Conservation (phyloP, 805 yeast species). For the Wickerhamomyces ciferrii region DNA sequence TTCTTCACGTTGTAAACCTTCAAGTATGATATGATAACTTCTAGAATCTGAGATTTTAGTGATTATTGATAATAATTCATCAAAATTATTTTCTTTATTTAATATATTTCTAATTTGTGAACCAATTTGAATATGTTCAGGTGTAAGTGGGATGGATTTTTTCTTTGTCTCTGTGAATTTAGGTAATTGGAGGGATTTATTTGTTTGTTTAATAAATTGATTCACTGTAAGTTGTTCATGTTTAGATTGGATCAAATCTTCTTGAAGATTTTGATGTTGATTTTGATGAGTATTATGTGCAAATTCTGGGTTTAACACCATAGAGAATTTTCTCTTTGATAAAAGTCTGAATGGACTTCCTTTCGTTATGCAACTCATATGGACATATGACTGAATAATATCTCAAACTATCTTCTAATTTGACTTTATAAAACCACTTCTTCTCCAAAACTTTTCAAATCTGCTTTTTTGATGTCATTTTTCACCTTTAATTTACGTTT, state of each 20-base stretch:
- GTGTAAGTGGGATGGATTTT: neutral
- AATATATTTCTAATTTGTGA: neutral
- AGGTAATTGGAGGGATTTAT: neutral
- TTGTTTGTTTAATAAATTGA: neutral
- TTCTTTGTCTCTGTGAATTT: neutral
- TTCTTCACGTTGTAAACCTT: slow-evolving; percentile 4
- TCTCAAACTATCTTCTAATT: too few species aligned
- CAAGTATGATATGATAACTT: neutral
- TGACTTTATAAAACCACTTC: too few species aligned
- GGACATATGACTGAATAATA: neutral
- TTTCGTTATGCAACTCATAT: neutral
- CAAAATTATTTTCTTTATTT: neutral
- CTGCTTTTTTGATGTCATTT: too few species aligned
- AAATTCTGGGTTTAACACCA: neutral
- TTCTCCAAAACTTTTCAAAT: too few species aligned
- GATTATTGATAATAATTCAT: neutral
- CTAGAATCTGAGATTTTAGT: neutral
- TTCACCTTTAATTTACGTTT: neutral
- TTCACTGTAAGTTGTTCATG: neutral
- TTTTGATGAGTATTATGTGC: neutral
- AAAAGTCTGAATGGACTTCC: neutral
- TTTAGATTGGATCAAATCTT: neutral
- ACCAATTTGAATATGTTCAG: neutral
- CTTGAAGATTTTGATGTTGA: neutral
- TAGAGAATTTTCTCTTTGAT: slow-evolving; percentile 1